These are phyloP conservation scores for Psophocarpus tetragonolobus DNA, from an alignment of 306 rosid species.

Conservation along the genomic window DNA sequence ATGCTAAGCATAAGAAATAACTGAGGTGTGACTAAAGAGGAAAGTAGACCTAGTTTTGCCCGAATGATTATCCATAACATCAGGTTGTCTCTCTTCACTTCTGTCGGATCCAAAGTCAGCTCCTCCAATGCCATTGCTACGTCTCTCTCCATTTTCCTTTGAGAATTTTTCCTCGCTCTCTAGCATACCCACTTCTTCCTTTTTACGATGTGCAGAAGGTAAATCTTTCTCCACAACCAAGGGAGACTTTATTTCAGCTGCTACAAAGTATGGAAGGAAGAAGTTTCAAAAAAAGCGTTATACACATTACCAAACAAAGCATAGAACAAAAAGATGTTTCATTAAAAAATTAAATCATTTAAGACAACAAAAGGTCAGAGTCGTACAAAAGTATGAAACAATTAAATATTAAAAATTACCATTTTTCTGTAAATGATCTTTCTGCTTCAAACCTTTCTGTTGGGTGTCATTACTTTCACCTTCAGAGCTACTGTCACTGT, in stretches of 20 bases:
- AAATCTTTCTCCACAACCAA: constrained; percentile 35
- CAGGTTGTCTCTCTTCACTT: constrained; percentile 76
- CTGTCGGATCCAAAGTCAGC: constrained; percentile 57
- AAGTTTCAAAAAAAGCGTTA: background rate
- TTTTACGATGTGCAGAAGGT: constrained; percentile 42
- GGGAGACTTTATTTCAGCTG: constrained; percentile 51
- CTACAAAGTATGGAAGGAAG: background rate
- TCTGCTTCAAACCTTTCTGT: constrained; percentile 47
- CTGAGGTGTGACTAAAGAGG: constrained; percentile 63
- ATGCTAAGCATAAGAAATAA: constrained; percentile 60
- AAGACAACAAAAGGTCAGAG: background rate
- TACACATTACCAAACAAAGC: background rate
- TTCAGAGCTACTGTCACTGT: constrained; percentile 48
- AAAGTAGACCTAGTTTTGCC: constrained; percentile 91
- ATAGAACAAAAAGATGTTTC: background rate
- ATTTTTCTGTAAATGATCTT: constrained; percentile 42
- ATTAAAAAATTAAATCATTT: no score
- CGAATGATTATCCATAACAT: constrained; percentile 74
- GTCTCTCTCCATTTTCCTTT: constrained; percentile 73
- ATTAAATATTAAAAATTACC: constrained; percentile 45
- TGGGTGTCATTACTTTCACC: constrained; percentile 45
- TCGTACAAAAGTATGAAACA: background rate
- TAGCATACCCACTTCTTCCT: constrained; percentile 43
- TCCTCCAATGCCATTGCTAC: constrained; percentile 63
- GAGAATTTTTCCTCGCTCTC: constrained; percentile 47